Conservation (phyloP, 371 early-diverging fungal genomes). For the Mortierella sp. region DNA sequence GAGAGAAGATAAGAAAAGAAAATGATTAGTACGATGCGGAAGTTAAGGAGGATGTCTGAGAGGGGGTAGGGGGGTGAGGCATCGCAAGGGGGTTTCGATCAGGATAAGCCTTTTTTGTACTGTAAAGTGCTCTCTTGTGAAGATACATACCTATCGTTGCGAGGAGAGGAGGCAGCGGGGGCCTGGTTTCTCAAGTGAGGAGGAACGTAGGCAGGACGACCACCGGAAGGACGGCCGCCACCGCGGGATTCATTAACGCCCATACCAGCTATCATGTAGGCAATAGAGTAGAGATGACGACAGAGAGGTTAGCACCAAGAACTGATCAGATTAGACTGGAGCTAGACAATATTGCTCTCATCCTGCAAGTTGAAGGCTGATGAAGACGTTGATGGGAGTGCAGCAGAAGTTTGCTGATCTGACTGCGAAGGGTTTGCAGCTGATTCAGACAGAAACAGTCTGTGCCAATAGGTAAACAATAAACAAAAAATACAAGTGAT, state of each 20-base stretch:
- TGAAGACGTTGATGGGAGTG: neutral
- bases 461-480: neutral
- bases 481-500: neutral
- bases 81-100: conserved; percentile 21
- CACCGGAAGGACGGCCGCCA: conserved; percentile 34
- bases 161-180: conserved; percentile 33
- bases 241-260: conserved; percentile 66
- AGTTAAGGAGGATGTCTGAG: conserved; percentile 26
- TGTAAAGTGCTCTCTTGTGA: neutral
- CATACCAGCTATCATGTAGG: conserved; percentile 74
- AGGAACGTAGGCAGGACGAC: conserved; percentile 64
- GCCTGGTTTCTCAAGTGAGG: conserved; percentile 68
- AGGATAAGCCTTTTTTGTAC: neutral
- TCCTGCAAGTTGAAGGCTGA: neutral
- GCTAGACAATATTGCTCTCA: conserved; percentile 1
- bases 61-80: conserved; percentile 9
- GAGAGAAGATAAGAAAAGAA: neutral
- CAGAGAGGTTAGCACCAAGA: neutral
- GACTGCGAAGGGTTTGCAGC: neutral
- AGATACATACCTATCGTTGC: conserved; percentile 40
- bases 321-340: conserved; percentile 8
- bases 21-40: conserved; percentile 21
- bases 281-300: neutral
- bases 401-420: neutral
- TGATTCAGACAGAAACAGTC: neutral